phyloP scores from a whole-genome alignment of 768 basidiomycete genomes.

The Phallus indusiatus region DNA sequence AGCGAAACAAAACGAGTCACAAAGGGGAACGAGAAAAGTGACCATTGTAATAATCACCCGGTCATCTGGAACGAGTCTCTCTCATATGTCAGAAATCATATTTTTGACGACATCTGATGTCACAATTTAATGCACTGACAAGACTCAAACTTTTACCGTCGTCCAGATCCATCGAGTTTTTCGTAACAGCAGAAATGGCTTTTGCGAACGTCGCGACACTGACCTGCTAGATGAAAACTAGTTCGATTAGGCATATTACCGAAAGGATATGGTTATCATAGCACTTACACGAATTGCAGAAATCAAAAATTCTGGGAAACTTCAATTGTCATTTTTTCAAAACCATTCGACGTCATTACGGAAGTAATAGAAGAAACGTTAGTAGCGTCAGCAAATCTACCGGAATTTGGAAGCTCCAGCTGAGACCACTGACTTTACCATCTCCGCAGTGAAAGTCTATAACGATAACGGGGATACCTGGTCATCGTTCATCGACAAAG shows the following conservation, averaged over 20 bases:
- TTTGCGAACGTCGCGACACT: neutral
- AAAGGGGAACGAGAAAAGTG: too few species aligned
- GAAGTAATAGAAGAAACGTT: neutral
- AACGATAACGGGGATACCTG: neutral
- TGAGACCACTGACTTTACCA: neutral
- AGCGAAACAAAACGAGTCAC: neutral
- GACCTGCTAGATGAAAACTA: neutral
- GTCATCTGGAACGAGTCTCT: neutral
- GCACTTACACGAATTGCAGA: neutral
- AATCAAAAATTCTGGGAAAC: neutral
- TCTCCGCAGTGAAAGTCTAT: neutral
- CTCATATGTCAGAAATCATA: neutral
- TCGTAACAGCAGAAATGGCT: neutral
- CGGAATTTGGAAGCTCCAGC: neutral
- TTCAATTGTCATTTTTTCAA: neutral
- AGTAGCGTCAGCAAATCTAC: neutral
- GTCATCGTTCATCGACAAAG: neutral
- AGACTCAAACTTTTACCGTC: neutral
- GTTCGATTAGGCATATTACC: neutral
- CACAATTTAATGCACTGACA: neutral
- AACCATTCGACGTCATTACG: neutral
- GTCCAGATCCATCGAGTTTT: neutral
- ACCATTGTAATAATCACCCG: too few species aligned
- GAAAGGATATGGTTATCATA: neutral
- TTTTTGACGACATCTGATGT: neutral